Conservation (phyloP, 2,329 filamentous ascomycete genomes). For the Blastomyces parvus region DNA sequence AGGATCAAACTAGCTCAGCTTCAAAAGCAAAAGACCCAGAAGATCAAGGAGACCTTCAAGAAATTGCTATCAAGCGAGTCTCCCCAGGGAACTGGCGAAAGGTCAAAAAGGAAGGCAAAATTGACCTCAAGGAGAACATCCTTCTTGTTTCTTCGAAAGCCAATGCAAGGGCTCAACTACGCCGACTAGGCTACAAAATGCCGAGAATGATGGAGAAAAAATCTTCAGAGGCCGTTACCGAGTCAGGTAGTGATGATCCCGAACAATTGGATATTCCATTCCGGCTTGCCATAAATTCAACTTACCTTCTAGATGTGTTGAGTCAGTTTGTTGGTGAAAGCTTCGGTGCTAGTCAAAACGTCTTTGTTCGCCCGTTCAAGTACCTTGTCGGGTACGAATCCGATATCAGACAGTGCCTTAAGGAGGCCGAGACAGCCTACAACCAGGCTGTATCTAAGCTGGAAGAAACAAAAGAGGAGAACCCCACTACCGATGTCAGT, state of each 20-base stretch:
- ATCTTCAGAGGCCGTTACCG: neutral
- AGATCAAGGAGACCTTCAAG: neutral
- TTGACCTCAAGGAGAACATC: neutral
- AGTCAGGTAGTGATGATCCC: neutral
- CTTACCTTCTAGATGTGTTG: conserved; percentile 1
- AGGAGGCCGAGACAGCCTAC: neutral
- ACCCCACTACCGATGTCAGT: neutral
- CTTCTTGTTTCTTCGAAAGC: conserved; percentile 6
- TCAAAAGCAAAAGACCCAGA: neutral
- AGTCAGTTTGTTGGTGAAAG: neutral
- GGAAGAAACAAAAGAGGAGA: neutral
- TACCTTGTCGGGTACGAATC: conserved; percentile 2
- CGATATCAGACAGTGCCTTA: neutral
- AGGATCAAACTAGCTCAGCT: neutral
- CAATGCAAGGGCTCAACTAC: neutral
- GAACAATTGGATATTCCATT: neutral
- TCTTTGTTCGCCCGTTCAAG: conserved; percentile 4
- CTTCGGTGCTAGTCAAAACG: neutral
- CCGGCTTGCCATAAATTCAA: conserved; percentile 4
- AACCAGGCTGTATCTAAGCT: neutral
- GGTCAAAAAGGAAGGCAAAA: neutral
- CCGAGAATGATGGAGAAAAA: neutral
- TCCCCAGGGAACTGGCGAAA: conserved; percentile 1
- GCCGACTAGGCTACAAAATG: neutral
- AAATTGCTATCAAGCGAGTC: conserved; percentile 1